These are phyloP conservation scores for Chaetomium cochliodes DNA, from an alignment of 495 filamentous ascomycete species.

Conservation along the genomic window DNA sequence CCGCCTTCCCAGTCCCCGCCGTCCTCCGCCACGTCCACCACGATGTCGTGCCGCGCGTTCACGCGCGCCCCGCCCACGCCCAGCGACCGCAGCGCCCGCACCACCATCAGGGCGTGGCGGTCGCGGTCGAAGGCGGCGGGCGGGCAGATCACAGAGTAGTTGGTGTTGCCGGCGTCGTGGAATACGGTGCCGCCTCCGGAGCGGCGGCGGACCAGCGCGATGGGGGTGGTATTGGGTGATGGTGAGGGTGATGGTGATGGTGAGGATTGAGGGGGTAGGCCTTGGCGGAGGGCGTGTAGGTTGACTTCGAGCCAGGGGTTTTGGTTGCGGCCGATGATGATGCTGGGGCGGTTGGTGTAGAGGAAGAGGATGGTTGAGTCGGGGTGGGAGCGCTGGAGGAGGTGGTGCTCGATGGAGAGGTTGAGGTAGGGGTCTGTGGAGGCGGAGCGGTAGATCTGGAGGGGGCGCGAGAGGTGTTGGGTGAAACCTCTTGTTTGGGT, in stretches of 20 bases:
- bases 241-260: neutral
- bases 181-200: slow-evolving; percentile 91
- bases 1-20: no score
- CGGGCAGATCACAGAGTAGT: slow-evolving; percentile 88
- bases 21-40: slow-evolving; percentile 53
- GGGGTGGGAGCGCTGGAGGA: slow-evolving; percentile 67
- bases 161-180: slow-evolving; percentile 88
- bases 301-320: slow-evolving; percentile 95
- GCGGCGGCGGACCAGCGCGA: slow-evolving; percentile 73
- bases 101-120: slow-evolving; percentile 88
- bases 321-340: slow-evolving; percentile 93
- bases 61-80: slow-evolving; percentile 51
- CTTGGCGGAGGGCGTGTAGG: slow-evolving; percentile 52
- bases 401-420: slow-evolving; percentile 90
- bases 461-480: slow-evolving; percentile 13
- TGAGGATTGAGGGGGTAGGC: neutral
- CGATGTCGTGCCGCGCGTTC: slow-evolving; percentile 92
- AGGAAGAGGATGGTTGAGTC: slow-evolving; percentile 78
- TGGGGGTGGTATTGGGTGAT: neutral
- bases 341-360: slow-evolving; percentile 79
- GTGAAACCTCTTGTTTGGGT: slow-evolving; percentile 6
- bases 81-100: slow-evolving; percentile 61
- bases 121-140: slow-evolving; percentile 71
- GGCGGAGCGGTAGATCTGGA: slow-evolving; percentile 73
- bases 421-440: slow-evolving; percentile 80